Base-by-base conservation (phyloP, 495 filamentous ascomycete genomes). In the Cercophora sp. region DNA sequence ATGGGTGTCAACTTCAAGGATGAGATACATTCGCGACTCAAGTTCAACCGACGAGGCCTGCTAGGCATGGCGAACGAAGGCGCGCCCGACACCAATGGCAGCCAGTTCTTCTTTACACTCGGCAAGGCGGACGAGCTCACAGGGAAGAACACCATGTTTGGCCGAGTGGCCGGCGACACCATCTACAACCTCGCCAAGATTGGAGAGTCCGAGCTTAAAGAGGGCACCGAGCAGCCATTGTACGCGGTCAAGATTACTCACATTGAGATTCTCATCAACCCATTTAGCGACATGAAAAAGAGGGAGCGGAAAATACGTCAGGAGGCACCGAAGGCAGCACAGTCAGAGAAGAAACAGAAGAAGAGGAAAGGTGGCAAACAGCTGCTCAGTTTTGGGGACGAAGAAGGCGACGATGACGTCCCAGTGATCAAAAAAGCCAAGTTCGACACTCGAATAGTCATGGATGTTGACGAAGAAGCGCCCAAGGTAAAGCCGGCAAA, bases 81-180 rank as follows among this genome's bases (percentile, higher is more conserved):
- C 3, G 65, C 65, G 35, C 86, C 87, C 56, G 81, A 91, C 57
- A 84, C 85, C 24, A 95, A 96, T 70, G 87, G 88, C 35, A 94
- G 89, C 68, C 93, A 99, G 73, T 97, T 97, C 74, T 99, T 99
- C 70, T 80, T 99, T 47, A 96, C 93, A 1, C 74, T 99, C 37
- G 84, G 73, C 42, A 86, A 86, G 46, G 85, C 88, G 46, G 81
- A 86, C 26, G 91, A 97, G 71, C 62, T 99, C 67, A 86, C 84
- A 42, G 87, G 86, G 51, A 85, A 88, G 63, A 95, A 96, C 65
- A 96, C 93, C 3, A 74, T 97, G 60, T 97, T 99, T 72, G 93
- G 93, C 37, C 79, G 94, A 48, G 77, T 99, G 48, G 90, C 86
- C 34, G 93, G 93, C 4, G 91, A 96, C 51, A 96, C 90, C 48